Conservation (phyloP, 148 eudicot species). For the Rhododendron ferrugineum region DNA sequence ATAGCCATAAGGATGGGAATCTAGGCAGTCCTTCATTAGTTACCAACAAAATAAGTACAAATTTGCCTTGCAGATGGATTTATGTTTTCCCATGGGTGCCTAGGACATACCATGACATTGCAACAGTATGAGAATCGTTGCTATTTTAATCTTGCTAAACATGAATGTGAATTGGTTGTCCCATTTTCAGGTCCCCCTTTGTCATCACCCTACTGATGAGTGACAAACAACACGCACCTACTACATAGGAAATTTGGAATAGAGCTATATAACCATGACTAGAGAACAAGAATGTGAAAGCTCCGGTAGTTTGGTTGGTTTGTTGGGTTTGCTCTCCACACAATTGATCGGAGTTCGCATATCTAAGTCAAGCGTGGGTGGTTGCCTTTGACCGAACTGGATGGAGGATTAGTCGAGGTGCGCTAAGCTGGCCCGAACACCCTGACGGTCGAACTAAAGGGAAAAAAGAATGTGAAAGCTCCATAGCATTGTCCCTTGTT, state of each 20-base stretch:
- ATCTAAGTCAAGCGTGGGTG: too few relatives aligned
- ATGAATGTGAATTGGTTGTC: not conserved
- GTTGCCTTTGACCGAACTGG: not conserved
- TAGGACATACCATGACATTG: not conserved
- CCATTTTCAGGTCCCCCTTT: not conserved
- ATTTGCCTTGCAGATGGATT: not conserved
- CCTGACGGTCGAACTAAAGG: not conserved
- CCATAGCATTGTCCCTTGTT: conserved; percentile 3
- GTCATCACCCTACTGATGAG: not conserved
- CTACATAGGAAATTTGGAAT: not conserved
- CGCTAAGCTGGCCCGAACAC: not conserved
- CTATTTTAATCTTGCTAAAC: not conserved
- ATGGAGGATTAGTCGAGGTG: too few relatives aligned
- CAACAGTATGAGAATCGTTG: not conserved
- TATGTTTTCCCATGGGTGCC: not conserved
- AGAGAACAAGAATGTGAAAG: conserved; percentile 7
- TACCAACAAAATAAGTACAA: not conserved
- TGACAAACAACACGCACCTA: not conserved
- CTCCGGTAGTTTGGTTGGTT: not conserved
- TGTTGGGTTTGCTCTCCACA: not conserved
- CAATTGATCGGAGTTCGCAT: too few relatives aligned
- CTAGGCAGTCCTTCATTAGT: not conserved
- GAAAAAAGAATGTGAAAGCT: conserved; percentile 8
- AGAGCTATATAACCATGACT: not conserved
- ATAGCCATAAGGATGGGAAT: not conserved